Conservation (phyloP, 2,329 filamentous ascomycete genomes). For the Aureobasidium pullulans region DNA sequence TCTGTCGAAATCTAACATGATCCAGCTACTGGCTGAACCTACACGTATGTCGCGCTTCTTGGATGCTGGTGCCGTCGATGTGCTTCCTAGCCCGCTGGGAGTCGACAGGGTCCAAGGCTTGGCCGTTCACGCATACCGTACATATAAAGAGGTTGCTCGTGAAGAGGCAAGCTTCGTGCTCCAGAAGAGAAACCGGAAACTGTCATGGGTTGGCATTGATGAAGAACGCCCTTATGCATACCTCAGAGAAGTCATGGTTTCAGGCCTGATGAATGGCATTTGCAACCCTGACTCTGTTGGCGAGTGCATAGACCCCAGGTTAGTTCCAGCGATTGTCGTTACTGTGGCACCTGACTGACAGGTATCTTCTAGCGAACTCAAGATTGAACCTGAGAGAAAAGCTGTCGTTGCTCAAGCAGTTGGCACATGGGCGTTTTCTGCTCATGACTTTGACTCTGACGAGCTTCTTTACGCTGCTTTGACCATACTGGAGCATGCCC, state of each 20-base stretch:
- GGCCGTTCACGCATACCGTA: conserved; percentile 75
- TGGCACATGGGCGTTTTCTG: conserved; percentile 79
- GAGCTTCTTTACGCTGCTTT: conserved; percentile 81
- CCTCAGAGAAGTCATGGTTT: conserved; percentile 87
- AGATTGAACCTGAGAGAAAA: conserved; percentile 59
- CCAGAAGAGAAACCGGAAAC: conserved; percentile 67
- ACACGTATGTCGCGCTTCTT: conserved; percentile 34
- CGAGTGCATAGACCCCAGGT: conserved; percentile 57
- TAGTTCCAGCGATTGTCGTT: conserved; percentile 23
- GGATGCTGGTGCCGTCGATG: conserved; percentile 79
- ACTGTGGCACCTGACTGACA: neutral
- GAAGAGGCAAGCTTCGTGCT: conserved; percentile 67
- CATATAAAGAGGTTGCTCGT: conserved; percentile 66
- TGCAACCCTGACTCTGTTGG: conserved; percentile 61
- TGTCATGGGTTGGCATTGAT: conserved; percentile 85
- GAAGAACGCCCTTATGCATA: conserved; percentile 84
- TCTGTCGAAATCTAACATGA: conserved; percentile 10
- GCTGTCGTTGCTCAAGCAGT: conserved; percentile 60
- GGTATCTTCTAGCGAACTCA: conserved; percentile 48
- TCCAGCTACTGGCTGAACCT: conserved; percentile 3
- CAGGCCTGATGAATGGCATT: conserved; percentile 79
- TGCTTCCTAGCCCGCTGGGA: conserved; percentile 72
- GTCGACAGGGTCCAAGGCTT: conserved; percentile 66
- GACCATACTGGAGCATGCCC: conserved; percentile 82
- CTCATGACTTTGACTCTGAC: conserved; percentile 83